Evolutionary conservation across 768 basidiomycete species (phyloP).

Genomic region (Lentinula guzmanii): DNA sequence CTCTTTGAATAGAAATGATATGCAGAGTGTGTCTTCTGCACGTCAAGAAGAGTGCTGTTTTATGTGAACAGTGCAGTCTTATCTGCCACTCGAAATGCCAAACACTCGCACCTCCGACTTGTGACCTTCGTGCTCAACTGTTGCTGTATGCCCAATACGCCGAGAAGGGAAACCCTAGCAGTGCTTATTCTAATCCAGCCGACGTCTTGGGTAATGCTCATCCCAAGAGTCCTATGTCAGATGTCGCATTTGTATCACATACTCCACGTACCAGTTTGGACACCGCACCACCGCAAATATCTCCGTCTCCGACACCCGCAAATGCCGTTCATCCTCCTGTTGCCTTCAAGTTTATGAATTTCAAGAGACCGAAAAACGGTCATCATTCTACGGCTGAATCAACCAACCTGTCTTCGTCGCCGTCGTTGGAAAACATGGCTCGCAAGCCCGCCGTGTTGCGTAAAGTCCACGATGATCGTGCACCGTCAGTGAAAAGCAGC

Average conservation of each 20-base stretch:
- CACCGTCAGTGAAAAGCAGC: slow-evolving; percentile 54
- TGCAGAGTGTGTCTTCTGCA: slow-evolving; percentile 78
- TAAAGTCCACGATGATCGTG: slow-evolving; percentile 38
- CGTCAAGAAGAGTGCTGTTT: slow-evolving; percentile 81
- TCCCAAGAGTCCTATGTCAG: slow-evolving; percentile 47
- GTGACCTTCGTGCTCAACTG: slow-evolving; percentile 79
- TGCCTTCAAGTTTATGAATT: slow-evolving; percentile 60
- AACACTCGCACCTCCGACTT: slow-evolving; percentile 67
- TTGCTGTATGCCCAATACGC: slow-evolving; percentile 74
- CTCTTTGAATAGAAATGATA: slow-evolving; percentile 55
- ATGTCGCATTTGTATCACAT: slow-evolving; percentile 46
- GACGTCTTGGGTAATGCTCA: slow-evolving; percentile 35
- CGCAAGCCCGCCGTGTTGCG: slow-evolving; percentile 24
- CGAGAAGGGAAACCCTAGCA: slow-evolving; percentile 53
- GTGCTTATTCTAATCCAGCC: slow-evolving; percentile 46
- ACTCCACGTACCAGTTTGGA: slow-evolving; percentile 47
- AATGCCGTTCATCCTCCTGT: slow-evolving; percentile 39
- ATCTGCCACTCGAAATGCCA: slow-evolving; percentile 82
- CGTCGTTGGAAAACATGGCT: slow-evolving; percentile 16
- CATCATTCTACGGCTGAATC: slow-evolving; percentile 26
- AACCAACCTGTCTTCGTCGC: slow-evolving; percentile 21
- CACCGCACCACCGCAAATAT: slow-evolving; percentile 24
- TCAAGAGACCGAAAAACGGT: slow-evolving; percentile 53
- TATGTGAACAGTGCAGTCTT: slow-evolving; percentile 87
- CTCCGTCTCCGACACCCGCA: slow-evolving; percentile 19